Base-by-base conservation (phyloP, 164 flowering plant genomes). In the Platanus orientalis region DNA sequence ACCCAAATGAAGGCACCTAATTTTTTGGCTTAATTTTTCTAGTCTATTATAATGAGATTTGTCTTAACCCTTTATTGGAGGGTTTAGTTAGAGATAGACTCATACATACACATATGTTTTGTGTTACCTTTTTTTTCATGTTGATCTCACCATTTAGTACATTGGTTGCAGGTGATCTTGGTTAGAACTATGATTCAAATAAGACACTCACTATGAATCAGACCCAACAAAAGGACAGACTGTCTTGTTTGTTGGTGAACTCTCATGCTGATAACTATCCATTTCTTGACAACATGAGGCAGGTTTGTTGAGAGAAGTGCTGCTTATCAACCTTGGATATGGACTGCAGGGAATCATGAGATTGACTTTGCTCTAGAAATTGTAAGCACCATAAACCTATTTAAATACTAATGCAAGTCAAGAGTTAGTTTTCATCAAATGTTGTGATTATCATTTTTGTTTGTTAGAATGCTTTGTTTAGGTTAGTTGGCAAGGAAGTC, bases 241-340 rank as follows among this genome's bases (percentile, higher is more conserved):
- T 2, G 40, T 90, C 2, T 54, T 90, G 75, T 90, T 70, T 57
- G 84, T 84, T 3, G 94, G 94, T 12, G 94, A 90, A 60, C 83
- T 89, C 54, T 85, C 91, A 89, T 64, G 89, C 96, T 21, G 91
- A 89, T 78, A 48, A 71, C 34, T 82, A 87, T 69, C 88, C 88
- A 1, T 55, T 71, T 32, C 89, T 86, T 73, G 88, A 92, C 62
- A 86, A 83, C 89, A 49, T 88, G 92, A 89, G 92, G 82, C 29
- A 76, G 96, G 48, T 92, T 92, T 64, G 48, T 75, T 0, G 94
- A 92, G 72, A 79, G 87, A 76, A 87, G 60, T 72, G 80, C 71
- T 57, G 97, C 96, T 25, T 85, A 85, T 71, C 96, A 89, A 60
- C 94, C 97, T 13, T 91, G 97, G 97, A 89, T 91, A 45, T 89